Evolutionary conservation across 495 filamentous ascomycete genomes (phyloP), one percentile per base, ranked within the genome.

Genomic region (Annulohypoxylon nitens): DNA sequence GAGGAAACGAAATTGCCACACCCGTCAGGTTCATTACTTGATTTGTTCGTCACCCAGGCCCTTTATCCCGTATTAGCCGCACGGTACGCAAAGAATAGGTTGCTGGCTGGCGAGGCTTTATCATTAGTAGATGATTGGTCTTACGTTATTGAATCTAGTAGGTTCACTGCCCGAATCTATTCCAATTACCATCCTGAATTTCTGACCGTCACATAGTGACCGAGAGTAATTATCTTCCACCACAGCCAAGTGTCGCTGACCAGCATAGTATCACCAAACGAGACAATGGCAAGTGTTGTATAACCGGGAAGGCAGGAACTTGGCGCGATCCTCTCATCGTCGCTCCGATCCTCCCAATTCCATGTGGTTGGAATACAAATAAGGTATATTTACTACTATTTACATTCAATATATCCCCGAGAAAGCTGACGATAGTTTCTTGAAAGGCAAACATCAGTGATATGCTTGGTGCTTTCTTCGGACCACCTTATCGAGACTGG

Each of bases 401-500:
- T 12, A 50, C 37, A 26, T 7, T 37, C n/a, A 18, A 12, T 18
- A 39, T 55, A 11, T 57, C 50, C n/a, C 16, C 61, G 20, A 45
- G 20, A 62, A 61, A 54, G 34, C 66, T 61, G 36, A 69, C 50
- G 50, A 45, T 43, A 7, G 34, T 23, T 37, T 23, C 34, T 54
- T 62, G 2, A 55, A 64, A 69, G 70, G n/a, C 18, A 2, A 20
- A 34, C 7, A 58, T 73, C 54, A 34, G 54, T 25, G 70, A 64
- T 18, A 76, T 78, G 75, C 75, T 79, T n/a, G 76, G 76, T 34
- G 76, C 74, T 30, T 80, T 78, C 64, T 76, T 80, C 20, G 70
- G 72, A 11, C 75, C 72, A 2, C 64, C 61, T 14, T 77, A 78
- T 58, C 75, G 76, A 16, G 76, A 78, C 53, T 80, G 78, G 76